Base-by-base conservation (phyloP, 768 basidiomycete species). In the Calvatia gigantea region DNA sequence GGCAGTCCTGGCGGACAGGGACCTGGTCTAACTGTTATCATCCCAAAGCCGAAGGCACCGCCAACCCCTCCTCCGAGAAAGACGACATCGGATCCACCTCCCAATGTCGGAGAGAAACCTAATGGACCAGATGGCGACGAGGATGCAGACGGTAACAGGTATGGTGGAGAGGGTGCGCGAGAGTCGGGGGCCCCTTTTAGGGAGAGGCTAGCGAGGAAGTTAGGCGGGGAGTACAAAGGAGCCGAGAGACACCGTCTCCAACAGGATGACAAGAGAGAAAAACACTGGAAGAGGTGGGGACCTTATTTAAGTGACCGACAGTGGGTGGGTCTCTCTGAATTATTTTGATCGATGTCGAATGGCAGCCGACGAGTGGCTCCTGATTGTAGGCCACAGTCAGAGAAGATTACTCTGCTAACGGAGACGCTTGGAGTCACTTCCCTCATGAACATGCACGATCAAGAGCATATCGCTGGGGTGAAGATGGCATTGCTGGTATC, bases 231-330 rank as follows among this genome's bases (percentile, higher is more conserved):
- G 31, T 98, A 95, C 68, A 80, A 85, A 48, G 89, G 91, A 11
- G 83, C 82, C 21, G 96, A 99, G 74, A 84, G 84, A 61, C 77
- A 89, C 69, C 83, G 95, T 46, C 82, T 99, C n/a, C 73, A 84
- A 46, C 89, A 98, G 64, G 91, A 94, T 61, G 85, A 81, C 56
- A 75, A 78, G 47, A 87, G 83, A 61, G 86, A 91, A 61, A 80
- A 80, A 47, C 95, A 98, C 70, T 99, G 97, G 97, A 98, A 98
- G 73, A 81, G 92, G 63, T 98, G 96, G 96, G 97, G 97, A 17
- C 97, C 97, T 14, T 99, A 99, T 75, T 81, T 99, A 50, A 88
- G 87, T 56, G 97, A 99, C 71, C 81, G 97, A 56, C 97, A 98
- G 78, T 99, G 97, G 97, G 96, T 93, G 58, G 60, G 87, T 68